Conservation (phyloP, 75 land plant species). For the Cupressus sempervirens region DNA sequence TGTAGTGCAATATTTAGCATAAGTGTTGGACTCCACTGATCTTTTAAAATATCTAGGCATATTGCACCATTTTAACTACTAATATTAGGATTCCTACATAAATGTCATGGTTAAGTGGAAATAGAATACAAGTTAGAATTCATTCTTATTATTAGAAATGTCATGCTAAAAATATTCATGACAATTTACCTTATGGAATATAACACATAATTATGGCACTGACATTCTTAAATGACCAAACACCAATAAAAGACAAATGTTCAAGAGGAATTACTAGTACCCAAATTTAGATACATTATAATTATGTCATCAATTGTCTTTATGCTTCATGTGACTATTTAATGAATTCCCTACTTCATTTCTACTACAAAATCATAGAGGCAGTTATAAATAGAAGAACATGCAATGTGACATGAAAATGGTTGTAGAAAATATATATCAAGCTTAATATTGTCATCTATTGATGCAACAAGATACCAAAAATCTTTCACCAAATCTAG, state of each 20-base stretch:
- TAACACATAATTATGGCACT: conserved; percentile 8
- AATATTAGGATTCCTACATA: conserved; percentile 94
- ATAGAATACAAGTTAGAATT: background rate
- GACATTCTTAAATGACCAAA: conserved; percentile 11
- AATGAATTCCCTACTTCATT: background rate
- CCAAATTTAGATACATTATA: background rate
- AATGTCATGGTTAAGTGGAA: conserved; percentile 2
- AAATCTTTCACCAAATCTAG: background rate
- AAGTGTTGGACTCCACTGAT: conserved; percentile 98
- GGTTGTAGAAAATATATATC: background rate
- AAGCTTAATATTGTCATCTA: background rate
- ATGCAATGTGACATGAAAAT: background rate
- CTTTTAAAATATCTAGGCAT: conserved; percentile 94
- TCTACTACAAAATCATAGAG: background rate
- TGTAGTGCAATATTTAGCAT: conserved; percentile 92
- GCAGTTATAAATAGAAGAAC: background rate
- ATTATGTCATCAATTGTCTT: background rate
- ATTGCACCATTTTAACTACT: conserved; percentile 99
- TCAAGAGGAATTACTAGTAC: background rate
- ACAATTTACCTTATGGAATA: conserved; percentile 9
- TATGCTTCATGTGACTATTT: background rate
- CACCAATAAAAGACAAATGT: background rate
- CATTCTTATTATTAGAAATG: background rate
- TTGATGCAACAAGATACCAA: background rate
- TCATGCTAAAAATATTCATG: background rate